Evolutionary conservation across 257 asterid genomes (phyloP), one percentile per base, ranked within the genome.

Genomic region (Jacaranda mimosifolia): DNA sequence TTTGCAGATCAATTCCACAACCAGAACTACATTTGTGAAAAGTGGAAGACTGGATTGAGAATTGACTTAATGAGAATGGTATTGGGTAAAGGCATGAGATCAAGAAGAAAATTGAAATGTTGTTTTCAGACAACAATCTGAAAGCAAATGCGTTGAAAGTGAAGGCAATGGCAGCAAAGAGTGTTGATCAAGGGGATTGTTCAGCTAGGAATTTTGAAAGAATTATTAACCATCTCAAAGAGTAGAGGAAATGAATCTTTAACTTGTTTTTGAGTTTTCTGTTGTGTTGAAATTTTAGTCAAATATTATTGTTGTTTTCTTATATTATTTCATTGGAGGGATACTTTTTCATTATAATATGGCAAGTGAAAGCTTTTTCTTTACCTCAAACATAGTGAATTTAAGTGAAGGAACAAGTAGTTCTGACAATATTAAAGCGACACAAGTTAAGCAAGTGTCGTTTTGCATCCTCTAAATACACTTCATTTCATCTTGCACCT

Each of bases 1-100:
- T 82, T 79, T 63, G 73, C 77, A 15, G 90, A 86, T 45, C 85
- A 84, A 6, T 70, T 68, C 43, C 77, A 77, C 9, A 77, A 82
- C 18, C 72, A 68, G 57, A 76, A 40, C 3, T 84, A 67, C 12
- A 78, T 84, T 45, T 82, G 79, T 63, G 85, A 86, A 1, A 19
- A 65, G 26, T 84, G 86, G 84, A 72, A 77, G 79, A 57, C 63
- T 48, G 90, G 86, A 15, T 15, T 86, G 48, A 79, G 78, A 39
- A 32, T 86, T 7, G 77, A 77, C 48, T 42, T 8, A 79, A 72
- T 65, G 83, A 72, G 74, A 70, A 73, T 79, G 85, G 85, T 10
- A 49, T 79, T 14, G 77, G 74, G 58, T 35, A 68, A 9, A 79
- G 83, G 15, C 3, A 60, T 15, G 90, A 86, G 49, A 84, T 86